Conservation (phyloP, 495 filamentous ascomycete genomes). For the Penicillium paradoxum region DNA sequence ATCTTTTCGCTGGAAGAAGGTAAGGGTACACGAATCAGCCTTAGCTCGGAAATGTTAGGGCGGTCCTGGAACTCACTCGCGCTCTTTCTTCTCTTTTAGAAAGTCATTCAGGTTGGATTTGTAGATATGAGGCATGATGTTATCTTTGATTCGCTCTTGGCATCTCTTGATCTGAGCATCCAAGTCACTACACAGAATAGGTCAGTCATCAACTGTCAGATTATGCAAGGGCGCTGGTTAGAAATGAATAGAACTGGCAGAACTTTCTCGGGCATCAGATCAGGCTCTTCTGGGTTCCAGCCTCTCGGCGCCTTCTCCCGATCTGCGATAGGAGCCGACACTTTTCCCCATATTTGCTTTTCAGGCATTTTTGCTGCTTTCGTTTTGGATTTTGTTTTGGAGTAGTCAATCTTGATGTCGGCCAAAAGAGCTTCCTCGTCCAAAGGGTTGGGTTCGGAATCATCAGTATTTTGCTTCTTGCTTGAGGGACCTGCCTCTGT, state of each 20-base stretch:
- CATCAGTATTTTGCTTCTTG: background rate
- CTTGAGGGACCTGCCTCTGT: background rate
- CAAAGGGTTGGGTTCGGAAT: background rate
- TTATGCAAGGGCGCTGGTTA: background rate
- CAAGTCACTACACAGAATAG: background rate
- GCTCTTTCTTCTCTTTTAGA: background rate
- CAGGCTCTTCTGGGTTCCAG: conserved; percentile 7
- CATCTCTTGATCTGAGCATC: conserved; percentile 12
- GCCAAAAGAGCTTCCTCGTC: background rate
- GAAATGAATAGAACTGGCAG: background rate
- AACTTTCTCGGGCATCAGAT: conserved; percentile 7
- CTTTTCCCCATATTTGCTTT: background rate
- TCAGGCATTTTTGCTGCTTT: background rate
- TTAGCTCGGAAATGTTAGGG: background rate
- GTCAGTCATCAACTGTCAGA: too few species aligned
- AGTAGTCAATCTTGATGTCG: background rate
- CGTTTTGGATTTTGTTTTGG: background rate
- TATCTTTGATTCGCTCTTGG: conserved; percentile 6
- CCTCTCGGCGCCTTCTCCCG: background rate
- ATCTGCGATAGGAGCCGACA: background rate
- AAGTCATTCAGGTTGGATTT: background rate
- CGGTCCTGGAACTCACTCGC: background rate
- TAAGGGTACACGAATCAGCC: background rate
- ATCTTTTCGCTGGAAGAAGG: background rate
- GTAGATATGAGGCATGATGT: conserved; percentile 14